phyloP scores from a whole-genome alignment of 331 rosid genomes.

The Telfairia occidentalis region DNA sequence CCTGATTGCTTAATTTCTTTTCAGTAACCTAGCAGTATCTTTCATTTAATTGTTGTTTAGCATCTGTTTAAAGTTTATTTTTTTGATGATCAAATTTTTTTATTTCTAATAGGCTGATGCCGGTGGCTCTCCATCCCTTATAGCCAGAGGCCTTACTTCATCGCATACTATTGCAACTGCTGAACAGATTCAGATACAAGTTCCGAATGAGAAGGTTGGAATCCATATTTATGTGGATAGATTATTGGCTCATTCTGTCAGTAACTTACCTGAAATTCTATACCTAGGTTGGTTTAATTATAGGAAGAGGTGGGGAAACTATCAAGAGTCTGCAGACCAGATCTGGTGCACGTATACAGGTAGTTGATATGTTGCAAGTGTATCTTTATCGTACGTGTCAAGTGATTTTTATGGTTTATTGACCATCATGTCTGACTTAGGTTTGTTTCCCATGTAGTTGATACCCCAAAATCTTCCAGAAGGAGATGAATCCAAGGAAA shows the following conservation, averaged over 20 bases:
- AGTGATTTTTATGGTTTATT: background rate
- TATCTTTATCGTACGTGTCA: background rate
- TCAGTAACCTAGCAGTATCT: background rate
- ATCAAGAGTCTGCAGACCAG: constrained; percentile 82
- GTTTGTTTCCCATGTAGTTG: constrained; percentile 21
- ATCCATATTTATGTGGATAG: constrained; percentile 4
- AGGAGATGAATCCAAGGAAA: constrained; percentile 82
- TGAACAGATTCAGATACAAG: constrained; percentile 93
- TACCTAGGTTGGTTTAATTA: constrained; percentile 80
- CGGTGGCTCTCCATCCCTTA: constrained; percentile 93
- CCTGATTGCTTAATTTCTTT: background rate
- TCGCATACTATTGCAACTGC: constrained; percentile 59
- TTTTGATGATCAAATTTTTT: background rate
- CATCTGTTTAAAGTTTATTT: background rate
- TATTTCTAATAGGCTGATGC: constrained; percentile 83
- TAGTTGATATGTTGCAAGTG: constrained; percentile 37
- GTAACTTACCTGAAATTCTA: background rate
- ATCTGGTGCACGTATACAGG: constrained; percentile 99
- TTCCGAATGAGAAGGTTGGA: constrained; percentile 86
- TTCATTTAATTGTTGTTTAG: background rate
- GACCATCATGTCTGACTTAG: background rate
- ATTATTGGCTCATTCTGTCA: background rate
- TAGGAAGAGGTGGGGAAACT: constrained; percentile 96
- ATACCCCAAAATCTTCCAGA: constrained; percentile 83
- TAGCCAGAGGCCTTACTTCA: constrained; percentile 79